Base-by-base conservation (phyloP, 805 yeast species). In the Candida parachauliodes region DNA sequence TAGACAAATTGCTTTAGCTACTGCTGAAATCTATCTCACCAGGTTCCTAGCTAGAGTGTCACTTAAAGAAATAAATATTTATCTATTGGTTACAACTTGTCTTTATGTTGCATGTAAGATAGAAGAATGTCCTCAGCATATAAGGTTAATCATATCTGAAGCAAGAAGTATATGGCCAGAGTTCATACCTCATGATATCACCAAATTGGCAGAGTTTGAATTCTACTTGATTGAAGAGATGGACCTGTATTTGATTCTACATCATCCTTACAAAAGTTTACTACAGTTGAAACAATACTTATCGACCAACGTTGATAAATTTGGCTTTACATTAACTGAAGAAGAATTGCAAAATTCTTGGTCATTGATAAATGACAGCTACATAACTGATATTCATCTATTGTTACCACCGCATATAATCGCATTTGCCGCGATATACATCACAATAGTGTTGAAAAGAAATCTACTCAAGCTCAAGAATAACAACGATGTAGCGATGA, bases 51-150 rank as follows among this genome's bases (percentile, higher is more conserved):
- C 85, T 2, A 70, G 75, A 31, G 89, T 80, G 0, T 77, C 87
- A 9, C 60, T 88, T 10, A 77, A 82, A 46, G 98, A 93, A 55
- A 74, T 88, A 40, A 93, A 93, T 54, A 65, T 85, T 1, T 91
- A 88, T 52, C 61, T 88, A 28, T 60, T 89, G 39, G 82, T 88
- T 8, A 79, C 98, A 0, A 80, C 98, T 0, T 81, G 93, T 47
- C 71, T 91, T 2, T 93, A 93, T 52, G 70, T 93, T 21, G 89
- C 97, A 0, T 84, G 96, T 63, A 91, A 93, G 55, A 83, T 88
- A 23, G 98, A 93, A 57, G 98, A 93, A 59, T 83, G 87, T 49
- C 98, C 98, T 1, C 95, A 85, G 52, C 97, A 93, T 54, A 88
- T 93, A 8, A 65, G 96, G 39, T 77, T 89, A 1, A 72, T 93